Evolutionary conservation across 2,329 filamentous ascomycete species (phyloP).

Genomic region (Lecanosticta acicola): DNA sequence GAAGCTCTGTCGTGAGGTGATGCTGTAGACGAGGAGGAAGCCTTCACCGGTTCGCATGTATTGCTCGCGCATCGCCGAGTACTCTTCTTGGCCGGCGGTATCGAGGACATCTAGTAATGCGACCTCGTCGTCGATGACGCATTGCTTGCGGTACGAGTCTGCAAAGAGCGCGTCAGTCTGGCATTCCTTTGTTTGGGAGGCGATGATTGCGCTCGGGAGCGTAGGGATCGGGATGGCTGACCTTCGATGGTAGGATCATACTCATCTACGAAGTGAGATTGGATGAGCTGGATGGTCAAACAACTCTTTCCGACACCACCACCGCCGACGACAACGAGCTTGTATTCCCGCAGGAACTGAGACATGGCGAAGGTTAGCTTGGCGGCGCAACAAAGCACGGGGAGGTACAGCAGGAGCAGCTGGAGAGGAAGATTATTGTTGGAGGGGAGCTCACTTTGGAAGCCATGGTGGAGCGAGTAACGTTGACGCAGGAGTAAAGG

Average conservation of each 20-base stretch:
- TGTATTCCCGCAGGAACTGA: slow-evolving; percentile 51
- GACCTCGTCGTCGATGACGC: slow-evolving; percentile 96
- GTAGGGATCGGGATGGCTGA: slow-evolving; percentile 42
- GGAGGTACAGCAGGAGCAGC: neutral
- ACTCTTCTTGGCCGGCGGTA: slow-evolving; percentile 97
- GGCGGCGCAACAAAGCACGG: neutral
- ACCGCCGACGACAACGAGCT: slow-evolving; percentile 85
- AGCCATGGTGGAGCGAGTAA: slow-evolving; percentile 25
- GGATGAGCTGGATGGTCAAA: slow-evolving; percentile 80
- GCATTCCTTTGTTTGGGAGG: slow-evolving; percentile 19
- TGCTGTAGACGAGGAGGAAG: slow-evolving; percentile 96
- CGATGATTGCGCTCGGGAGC: neutral
- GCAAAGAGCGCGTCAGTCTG: slow-evolving; percentile 15
- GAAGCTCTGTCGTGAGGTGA: slow-evolving; percentile 93
- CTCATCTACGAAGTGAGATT: slow-evolving; percentile 96
- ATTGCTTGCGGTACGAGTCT: slow-evolving; percentile 99
- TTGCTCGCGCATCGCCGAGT: slow-evolving; percentile 98
- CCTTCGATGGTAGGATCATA: slow-evolving; percentile 99
- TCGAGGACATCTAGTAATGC: slow-evolving; percentile 96
- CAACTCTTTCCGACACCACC: slow-evolving; percentile 99
- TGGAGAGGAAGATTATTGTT: neutral
- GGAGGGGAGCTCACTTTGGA: slow-evolving; percentile 29
- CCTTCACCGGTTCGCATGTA: slow-evolving; percentile 99
- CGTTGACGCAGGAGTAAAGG: slow-evolving; percentile 1
- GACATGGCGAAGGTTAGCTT: slow-evolving; percentile 13